A percentile compares a stretch with the other conserved stretches of the same genome.
phyloP scores from a whole-genome alignment of 2,329 filamentous ascomycete genomes.

The Colletotrichum liaoningense region DNA sequence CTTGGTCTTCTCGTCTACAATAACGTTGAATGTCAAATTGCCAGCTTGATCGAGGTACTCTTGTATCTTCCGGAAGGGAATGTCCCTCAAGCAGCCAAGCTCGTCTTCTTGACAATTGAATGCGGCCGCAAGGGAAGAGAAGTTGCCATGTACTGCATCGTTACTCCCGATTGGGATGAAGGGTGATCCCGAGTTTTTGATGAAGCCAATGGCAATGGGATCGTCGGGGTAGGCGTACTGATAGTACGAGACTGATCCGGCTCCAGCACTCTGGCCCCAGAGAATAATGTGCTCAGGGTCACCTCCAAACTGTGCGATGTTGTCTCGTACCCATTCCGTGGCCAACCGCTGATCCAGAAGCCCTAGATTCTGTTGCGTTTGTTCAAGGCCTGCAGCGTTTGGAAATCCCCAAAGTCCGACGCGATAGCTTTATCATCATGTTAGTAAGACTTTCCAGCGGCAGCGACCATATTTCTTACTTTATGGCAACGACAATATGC shows the following conservation, averaged over 20 bases:
- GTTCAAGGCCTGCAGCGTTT: background rate
- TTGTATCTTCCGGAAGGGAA: background rate
- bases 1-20: background rate
- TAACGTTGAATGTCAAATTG: background rate
- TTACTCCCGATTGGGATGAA: background rate
- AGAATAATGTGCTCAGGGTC: background rate
- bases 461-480: background rate
- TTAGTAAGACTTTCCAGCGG: background rate
- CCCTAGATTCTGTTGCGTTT: background rate
- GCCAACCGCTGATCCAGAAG: background rate
- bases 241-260: background rate
- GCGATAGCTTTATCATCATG: background rate
- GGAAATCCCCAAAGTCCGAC: background rate
- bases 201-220: background rate
- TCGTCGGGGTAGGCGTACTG: background rate
- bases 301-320: background rate
- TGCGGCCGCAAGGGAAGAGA: background rate
- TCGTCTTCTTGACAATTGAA: background rate
- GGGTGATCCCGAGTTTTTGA: background rate
- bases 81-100: background rate
- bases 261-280: background rate
- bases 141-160: background rate
- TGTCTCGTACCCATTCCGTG: background rate
- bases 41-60: background rate
- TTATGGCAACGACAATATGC: background rate